Conservation (phyloP, 306 rosid species). For the Lathyrus tuberosus region DNA sequence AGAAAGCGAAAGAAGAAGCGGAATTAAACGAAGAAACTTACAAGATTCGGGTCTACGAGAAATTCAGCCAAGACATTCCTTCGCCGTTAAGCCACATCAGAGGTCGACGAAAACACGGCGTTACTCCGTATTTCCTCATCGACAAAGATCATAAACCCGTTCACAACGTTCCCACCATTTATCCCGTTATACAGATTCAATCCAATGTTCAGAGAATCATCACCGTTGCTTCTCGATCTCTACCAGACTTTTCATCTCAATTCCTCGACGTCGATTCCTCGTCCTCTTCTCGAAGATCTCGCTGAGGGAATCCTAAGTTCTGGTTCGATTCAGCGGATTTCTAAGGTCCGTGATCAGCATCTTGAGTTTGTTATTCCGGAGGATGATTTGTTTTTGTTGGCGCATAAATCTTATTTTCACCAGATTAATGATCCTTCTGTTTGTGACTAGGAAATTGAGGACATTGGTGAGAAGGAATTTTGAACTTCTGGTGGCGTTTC, state of each 20-base stretch:
- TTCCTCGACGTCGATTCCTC: slow-evolving; percentile 82
- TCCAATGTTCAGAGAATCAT: slow-evolving; percentile 74
- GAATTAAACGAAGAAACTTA: slow-evolving; percentile 93
- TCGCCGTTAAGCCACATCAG: slow-evolving; percentile 88
- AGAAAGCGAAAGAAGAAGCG: too few species aligned
- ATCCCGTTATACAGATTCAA: slow-evolving; percentile 73
- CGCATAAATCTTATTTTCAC: too few species aligned
- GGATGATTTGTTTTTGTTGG: too few species aligned
- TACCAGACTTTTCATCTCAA: slow-evolving; percentile 79
- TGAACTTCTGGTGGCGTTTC: slow-evolving; percentile 86
- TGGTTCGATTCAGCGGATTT: slow-evolving; percentile 66
- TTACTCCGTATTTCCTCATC: slow-evolving; percentile 80
- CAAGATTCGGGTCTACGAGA: slow-evolving; percentile 88
- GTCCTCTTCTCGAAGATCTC: slow-evolving; percentile 88
- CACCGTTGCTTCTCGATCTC: slow-evolving; percentile 66
- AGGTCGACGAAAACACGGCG: too few species aligned
- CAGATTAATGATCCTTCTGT: too few species aligned
- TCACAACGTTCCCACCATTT: slow-evolving; percentile 87
- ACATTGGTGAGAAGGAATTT: slow-evolving; percentile 77
- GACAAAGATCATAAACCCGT: slow-evolving; percentile 96
- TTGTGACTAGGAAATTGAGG: slow-evolving; percentile 94
- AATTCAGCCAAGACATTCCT: slow-evolving; percentile 78
- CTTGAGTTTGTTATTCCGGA: too few species aligned
- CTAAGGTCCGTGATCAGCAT: too few species aligned
- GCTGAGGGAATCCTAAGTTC: slow-evolving; percentile 78